A percentile compares a stretch with the other conserved stretches of the same genome.
phyloP scores from a whole-genome alignment of 306 rosid genomes.

The Parietaria judaica region DNA sequence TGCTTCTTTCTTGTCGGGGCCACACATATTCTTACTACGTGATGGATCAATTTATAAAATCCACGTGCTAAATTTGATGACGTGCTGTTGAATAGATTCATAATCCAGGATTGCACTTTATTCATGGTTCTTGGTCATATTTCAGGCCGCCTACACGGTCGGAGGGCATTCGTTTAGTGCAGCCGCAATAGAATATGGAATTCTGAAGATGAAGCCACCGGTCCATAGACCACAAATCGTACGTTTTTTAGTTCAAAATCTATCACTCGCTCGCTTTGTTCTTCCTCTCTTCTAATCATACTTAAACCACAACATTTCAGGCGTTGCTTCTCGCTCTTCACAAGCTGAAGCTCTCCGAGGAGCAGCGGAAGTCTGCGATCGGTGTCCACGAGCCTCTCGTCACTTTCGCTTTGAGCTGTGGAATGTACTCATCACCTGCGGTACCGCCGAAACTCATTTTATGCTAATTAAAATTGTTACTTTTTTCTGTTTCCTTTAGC shows the following conservation, averaged over 20 bases:
- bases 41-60: neutral
- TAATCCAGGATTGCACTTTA: neutral
- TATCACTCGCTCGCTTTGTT: neutral
- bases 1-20: neutral
- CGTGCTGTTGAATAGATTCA: neutral
- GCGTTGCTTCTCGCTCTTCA: slow-evolving; percentile 77
- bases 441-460: slow-evolving; percentile 22
- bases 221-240: slow-evolving; percentile 75
- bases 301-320: slow-evolving; percentile 22
- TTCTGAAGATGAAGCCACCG: slow-evolving; percentile 68
- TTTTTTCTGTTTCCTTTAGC: neutral
- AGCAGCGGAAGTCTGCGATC: slow-evolving; percentile 43
- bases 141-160: slow-evolving; percentile 63
- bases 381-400: slow-evolving; percentile 45
- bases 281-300: neutral
- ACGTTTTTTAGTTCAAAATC: slow-evolving; percentile 14
- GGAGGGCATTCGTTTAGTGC: slow-evolving; percentile 73
- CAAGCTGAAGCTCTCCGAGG: slow-evolving; percentile 58
- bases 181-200: slow-evolving; percentile 53
- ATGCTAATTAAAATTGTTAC: neutral
- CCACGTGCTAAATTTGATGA: neutral
- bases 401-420: slow-evolving; percentile 59
- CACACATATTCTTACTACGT: neutral
- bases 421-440: slow-evolving; percentile 70
- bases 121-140: neutral